Base-by-base conservation (phyloP, 805 yeast species). In the Priceomyces medius region DNA sequence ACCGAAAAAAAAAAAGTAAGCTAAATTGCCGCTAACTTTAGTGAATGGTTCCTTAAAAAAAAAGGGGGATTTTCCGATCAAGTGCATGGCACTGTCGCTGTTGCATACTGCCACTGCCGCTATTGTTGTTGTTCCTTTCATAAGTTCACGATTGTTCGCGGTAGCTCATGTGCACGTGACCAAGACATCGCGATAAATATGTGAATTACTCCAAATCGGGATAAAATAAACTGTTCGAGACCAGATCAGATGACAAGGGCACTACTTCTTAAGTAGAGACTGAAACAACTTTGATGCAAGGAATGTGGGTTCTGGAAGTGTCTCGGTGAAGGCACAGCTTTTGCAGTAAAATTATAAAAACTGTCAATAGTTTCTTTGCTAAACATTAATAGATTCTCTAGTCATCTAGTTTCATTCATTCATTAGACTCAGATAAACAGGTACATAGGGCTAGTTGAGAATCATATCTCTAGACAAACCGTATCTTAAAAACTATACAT, bases 121-220 rank as follows among this genome's bases (percentile, higher is more conserved):
- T 8, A 26, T 14, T 14, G 29, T 26, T 26, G 29, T 8, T 10
- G 29, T 14, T 8, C 29, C 29, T 14, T 26, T 14, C 14, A n/a
- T 26, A 26, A 26, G 29, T 26, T n/a, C 29, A 14, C 10, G 29
- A n/a, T 5, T n/a, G 10, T 26, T 26, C 14, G 29, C 14, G 14
- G 29, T 10, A 26, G n/a, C 10, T 31, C 16, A 13, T n/a, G 34
- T 19, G 34, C 27, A n/a, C 14, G 14, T n/a, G 14, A 14, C 29
- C 29, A 5, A 26, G 29, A 8, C 29, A 26, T 5, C 29, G 29
- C 23, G 38, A 21, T 24, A 17, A 13, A 21, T 21, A 13, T 21
- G n/a, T 20, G 38, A 35, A 35, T 35, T 35, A 35, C 8, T 12
- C 38, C 28, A 10, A 21, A 23, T 35, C 14, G 10, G 38, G 38